These are phyloP conservation scores for Angomonas deanei DNA, from an alignment of 208 protist species.

Conservation along the genomic window DNA sequence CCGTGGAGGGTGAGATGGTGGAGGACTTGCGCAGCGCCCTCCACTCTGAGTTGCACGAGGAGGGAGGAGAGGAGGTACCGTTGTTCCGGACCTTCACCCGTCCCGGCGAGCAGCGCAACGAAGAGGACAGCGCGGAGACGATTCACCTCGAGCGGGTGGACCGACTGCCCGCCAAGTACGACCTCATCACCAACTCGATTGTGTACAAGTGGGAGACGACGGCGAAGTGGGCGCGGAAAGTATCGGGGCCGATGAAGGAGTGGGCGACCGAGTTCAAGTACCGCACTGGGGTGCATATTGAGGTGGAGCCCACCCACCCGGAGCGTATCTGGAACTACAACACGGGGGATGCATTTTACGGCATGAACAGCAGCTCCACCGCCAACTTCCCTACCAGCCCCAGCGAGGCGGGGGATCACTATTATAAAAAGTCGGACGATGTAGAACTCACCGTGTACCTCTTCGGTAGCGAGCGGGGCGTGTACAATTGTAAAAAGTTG, in stretches of 20 bases:
- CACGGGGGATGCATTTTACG: background rate
- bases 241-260: constrained; percentile 85
- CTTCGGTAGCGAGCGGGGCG: constrained; percentile 83
- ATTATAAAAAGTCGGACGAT: constrained; percentile 74
- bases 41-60: background rate
- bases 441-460: constrained; percentile 88
- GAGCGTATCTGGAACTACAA: constrained; percentile 28
- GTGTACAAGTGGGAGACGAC: constrained; percentile 87
- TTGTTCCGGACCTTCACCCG: background rate
- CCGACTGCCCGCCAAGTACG: constrained; percentile 69
- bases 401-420: constrained; percentile 19
- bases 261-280: constrained; percentile 90
- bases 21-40: background rate
- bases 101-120: too few species aligned
- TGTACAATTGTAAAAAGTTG: constrained; percentile 83
- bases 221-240: constrained; percentile 61
- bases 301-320: constrained; percentile 76
- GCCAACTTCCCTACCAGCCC: background rate
- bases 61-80: background rate
- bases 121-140: too few species aligned
- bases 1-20: background rate
- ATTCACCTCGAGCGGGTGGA: constrained; percentile 62
- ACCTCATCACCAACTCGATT: constrained; percentile 85
- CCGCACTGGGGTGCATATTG: constrained; percentile 83
- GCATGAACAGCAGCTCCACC: too few species aligned